Conservation (phyloP, 225 moss, liverwort and hornwort species). For the Pseudoscleropodium purum region DNA sequence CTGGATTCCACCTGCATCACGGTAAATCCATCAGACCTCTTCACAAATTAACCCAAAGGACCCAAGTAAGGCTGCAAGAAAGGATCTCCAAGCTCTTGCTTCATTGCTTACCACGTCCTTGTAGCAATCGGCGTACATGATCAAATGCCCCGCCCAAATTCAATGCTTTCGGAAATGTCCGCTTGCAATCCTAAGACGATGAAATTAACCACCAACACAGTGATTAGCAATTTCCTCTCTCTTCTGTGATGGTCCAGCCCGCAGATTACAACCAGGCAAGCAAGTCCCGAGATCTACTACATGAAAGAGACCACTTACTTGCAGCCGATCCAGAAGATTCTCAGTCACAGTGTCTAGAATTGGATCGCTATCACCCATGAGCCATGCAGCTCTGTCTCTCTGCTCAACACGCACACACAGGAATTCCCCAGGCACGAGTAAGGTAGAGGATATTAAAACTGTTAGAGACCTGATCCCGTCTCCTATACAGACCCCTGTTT, state of each 20-base stretch:
- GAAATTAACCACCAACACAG: background rate
- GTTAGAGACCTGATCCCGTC: background rate
- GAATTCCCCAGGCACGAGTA: background rate
- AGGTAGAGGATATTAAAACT: background rate
- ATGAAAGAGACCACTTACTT: slow-evolving; percentile 36
- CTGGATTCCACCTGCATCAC: slow-evolving; percentile 63
- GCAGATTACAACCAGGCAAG: background rate
- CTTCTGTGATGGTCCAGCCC: background rate
- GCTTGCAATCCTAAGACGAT: slow-evolving; percentile 68
- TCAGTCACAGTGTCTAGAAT: slow-evolving; percentile 81
- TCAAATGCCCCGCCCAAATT: slow-evolving; percentile 94
- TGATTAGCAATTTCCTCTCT: background rate
- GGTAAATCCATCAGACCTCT: background rate
- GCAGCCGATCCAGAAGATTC: slow-evolving; percentile 83
- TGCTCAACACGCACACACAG: slow-evolving; percentile 13
- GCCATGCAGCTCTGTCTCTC: slow-evolving; percentile 90
- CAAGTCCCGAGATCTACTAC: background rate
- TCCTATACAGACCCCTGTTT: background rate
- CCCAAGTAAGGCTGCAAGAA: background rate
- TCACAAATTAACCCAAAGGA: background rate
- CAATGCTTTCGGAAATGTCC: slow-evolving; percentile 79
- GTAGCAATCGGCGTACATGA: slow-evolving; percentile 63
- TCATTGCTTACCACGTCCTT: slow-evolving; percentile 56
- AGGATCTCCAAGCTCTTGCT: background rate
- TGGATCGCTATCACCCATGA: slow-evolving; percentile 65